These are phyloP conservation scores for Prunella vulgaris DNA, from an alignment of 257 asterid species.

Conservation along the genomic window DNA sequence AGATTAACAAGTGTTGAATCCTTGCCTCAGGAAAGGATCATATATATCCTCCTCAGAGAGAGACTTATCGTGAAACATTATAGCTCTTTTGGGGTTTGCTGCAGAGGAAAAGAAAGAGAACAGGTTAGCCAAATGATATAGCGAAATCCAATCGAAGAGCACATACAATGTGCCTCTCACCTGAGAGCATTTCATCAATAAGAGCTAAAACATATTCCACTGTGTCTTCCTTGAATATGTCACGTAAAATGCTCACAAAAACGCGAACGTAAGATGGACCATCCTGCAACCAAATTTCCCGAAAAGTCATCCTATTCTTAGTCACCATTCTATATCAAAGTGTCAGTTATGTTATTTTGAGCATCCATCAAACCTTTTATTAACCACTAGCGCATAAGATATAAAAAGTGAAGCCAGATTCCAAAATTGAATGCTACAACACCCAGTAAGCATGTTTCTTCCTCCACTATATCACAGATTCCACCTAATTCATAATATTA, in stretches of 20 bases:
- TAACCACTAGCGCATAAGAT: background rate
- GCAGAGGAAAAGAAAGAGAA: slow-evolving; percentile 21
- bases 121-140: slow-evolving; percentile 16
- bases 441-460: background rate
- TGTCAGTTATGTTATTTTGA: background rate
- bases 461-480: background rate
- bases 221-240: slow-evolving; percentile 77
- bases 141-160: slow-evolving; percentile 2
- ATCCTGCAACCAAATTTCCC: slow-evolving; percentile 50
- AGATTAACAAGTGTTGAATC: slow-evolving; percentile 15
- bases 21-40: slow-evolving; percentile 79
- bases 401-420: background rate
- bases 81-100: slow-evolving; percentile 75
- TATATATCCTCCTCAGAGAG: slow-evolving; percentile 64
- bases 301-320: background rate
- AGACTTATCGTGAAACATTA: slow-evolving; percentile 65
- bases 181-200: slow-evolving; percentile 79
- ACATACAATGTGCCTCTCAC: slow-evolving; percentile 29
- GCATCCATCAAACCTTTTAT: background rate
- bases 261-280: slow-evolving; percentile 68
- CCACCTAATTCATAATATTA: background rate
- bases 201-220: slow-evolving; percentile 81
- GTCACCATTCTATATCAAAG: background rate
- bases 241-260: slow-evolving; percentile 75
- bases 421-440: background rate